Evolutionary conservation across 441 rosid genomes (phyloP), one percentile per base, ranked within the genome.

Genomic region (Macaranga tanarius): DNA sequence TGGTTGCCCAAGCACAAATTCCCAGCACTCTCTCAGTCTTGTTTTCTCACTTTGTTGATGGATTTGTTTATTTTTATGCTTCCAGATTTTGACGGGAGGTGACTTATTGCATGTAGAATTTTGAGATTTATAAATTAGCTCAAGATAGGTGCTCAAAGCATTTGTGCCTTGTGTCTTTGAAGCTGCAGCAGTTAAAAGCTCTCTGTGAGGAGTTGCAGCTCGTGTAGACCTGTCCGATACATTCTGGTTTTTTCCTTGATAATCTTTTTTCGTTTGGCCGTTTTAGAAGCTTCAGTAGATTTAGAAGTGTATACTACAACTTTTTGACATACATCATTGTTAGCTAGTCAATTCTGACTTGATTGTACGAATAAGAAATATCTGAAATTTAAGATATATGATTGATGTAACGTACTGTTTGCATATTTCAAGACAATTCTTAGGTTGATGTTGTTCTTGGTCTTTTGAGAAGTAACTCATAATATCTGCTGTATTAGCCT

Each of bases 11-110:
- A 34, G 38, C 17, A 45, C 22, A 10, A 34, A 34, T 34, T 34
- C 38, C 38, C 61, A 23, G 25, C 15, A 45, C 34, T 10, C 25
- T 7, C 64, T 51, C 9, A 17, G 16, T 15, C 7, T 31, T 38
- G 17, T 13, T 40, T 67, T 23, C n/a, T 60, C 20, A 19, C 61
- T 51, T 52, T 13, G 55, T 74, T 71, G 60, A 66, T 67, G 50
- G 58, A 28, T 17, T 20, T 22, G 56, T 57, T 65, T 48, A 59
- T 54, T 55, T 72, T 78, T 71, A 52, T 82, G 78, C 64, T 83
- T 84, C 70, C 88, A 86, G 88, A 81, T 79, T 65, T 12, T 7
- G 47, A 54, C 68, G 78, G 59, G 65, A 82, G 87, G 76, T 84
- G 86, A 85, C 73, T 73, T 64, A 55, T 74, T 74, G 76, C 78